Conservation (phyloP, 108 stramenopile genomes). For the Pseudonitzschia multiseries region DNA sequence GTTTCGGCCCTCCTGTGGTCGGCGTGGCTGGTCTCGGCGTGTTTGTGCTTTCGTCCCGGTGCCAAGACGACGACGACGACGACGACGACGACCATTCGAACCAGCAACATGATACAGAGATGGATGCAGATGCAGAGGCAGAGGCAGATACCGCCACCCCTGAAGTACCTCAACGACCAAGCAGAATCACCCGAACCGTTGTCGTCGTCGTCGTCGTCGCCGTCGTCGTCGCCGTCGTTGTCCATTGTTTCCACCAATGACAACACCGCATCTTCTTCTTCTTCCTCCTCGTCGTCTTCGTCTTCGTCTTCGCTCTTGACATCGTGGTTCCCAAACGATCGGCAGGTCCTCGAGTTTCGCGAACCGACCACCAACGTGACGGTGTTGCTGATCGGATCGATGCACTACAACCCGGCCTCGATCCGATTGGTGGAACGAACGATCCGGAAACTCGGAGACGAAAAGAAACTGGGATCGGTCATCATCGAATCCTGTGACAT, state of each 20-base stretch:
- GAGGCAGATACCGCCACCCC: too few relatives aligned
- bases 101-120: too few relatives aligned
- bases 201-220: too few relatives aligned
- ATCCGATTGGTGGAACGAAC: conserved; percentile 48
- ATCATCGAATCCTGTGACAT: conserved; percentile 64
- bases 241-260: too few relatives aligned
- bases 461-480: conserved; percentile 49
- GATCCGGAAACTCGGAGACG: conserved; percentile 37
- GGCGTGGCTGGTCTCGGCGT: neutral
- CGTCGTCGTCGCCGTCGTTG: too few relatives aligned
- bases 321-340: neutral
- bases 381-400: conserved; percentile 57
- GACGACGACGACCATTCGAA: too few relatives aligned
- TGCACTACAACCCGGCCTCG: conserved; percentile 68
- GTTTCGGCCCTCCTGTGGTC: neutral
- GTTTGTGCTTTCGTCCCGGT: neutral
- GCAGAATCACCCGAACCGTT: too few relatives aligned
- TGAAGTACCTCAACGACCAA: too few relatives aligned
- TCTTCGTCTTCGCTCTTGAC: neutral
- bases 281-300: neutral
- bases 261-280: neutral
- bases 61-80: too few relatives aligned
- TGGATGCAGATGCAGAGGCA: too few relatives aligned
- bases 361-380: conserved; percentile 54
- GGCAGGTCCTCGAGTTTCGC: conserved; percentile 55